Conservation (phyloP, 2,329 filamentous ascomycete species). For the Penicillium sp. region DNA sequence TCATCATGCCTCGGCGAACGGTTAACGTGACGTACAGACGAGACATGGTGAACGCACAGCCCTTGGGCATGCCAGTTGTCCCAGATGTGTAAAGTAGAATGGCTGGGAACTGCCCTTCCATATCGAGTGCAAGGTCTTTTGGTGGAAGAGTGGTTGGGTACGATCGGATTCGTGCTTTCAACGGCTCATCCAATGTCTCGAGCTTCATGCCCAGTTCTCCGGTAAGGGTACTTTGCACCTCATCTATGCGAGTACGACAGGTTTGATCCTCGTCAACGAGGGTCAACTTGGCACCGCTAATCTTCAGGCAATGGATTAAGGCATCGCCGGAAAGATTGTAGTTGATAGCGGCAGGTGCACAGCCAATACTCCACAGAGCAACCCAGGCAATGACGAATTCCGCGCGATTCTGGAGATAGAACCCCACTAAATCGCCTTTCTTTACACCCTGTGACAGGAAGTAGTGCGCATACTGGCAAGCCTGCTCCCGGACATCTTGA, state of each 20-base stretch:
- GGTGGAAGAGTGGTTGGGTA: slow-evolving; percentile 57
- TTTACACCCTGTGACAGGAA: slow-evolving; percentile 63
- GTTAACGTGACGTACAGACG: slow-evolving; percentile 48
- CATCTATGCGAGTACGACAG: slow-evolving; percentile 62
- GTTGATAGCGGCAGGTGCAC: slow-evolving; percentile 72
- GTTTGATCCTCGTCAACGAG: slow-evolving; percentile 62
- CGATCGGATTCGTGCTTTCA: slow-evolving; percentile 53
- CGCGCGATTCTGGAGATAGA: slow-evolving; percentile 70
- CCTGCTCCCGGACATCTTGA: slow-evolving; percentile 58
- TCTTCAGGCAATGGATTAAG: slow-evolving; percentile 66
- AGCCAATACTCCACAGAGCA: slow-evolving; percentile 67
- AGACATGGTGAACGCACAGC: slow-evolving; percentile 62
- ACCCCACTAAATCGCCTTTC: slow-evolving; percentile 64
- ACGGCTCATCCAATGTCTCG: slow-evolving; percentile 55
- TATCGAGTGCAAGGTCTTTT: slow-evolving; percentile 58
- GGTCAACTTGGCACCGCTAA: slow-evolving; percentile 61
- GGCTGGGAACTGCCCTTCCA: slow-evolving; percentile 60
- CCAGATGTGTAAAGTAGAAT: slow-evolving; percentile 75
- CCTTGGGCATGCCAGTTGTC: slow-evolving; percentile 77
- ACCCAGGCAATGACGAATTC: slow-evolving; percentile 71
- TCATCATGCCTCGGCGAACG: slow-evolving; percentile 37
- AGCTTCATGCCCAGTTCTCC: slow-evolving; percentile 63
- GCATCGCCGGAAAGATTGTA: slow-evolving; percentile 68
- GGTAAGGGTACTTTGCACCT: slow-evolving; percentile 52
- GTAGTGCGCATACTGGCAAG: slow-evolving; percentile 65